These are phyloP conservation scores for Rhododendron ferrugineum DNA, from an alignment of 148 eudicot genomes.

Conservation along the genomic window DNA sequence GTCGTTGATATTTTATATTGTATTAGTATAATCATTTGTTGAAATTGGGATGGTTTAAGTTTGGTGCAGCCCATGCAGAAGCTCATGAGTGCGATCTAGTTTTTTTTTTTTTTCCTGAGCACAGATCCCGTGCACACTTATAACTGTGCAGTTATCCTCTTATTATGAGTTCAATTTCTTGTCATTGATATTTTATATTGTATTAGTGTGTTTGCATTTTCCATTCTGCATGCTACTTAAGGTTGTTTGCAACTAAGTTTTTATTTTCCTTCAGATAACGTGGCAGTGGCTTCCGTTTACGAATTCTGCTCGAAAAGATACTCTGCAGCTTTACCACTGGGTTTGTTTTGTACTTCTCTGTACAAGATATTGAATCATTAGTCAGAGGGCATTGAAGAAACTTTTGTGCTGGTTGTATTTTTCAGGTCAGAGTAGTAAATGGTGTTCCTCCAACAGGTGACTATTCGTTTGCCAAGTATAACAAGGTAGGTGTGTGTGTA, in stretches of 20 bases:
- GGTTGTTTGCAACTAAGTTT: not conserved
- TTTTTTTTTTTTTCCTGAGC: not conserved
- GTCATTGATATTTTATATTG: not conserved
- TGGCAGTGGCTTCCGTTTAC: slow-evolving; percentile 97
- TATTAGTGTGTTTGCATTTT: not conserved
- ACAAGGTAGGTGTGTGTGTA: slow-evolving; percentile 53
- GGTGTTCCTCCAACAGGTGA: slow-evolving; percentile 92
- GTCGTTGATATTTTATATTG: not conserved
- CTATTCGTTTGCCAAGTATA: slow-evolving; percentile 90
- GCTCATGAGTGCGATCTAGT: not conserved
- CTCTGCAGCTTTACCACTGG: slow-evolving; percentile 10
- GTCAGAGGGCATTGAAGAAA: not conserved
- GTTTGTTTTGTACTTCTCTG: not conserved
- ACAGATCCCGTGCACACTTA: not conserved
- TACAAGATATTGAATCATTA: not conserved
- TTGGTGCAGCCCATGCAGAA: not conserved
- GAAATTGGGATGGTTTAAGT: not conserved
- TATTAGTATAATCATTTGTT: not conserved
- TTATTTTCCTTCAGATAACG: slow-evolving; percentile 47
- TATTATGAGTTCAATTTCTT: not conserved
- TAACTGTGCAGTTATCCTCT: not conserved
- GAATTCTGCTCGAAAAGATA: slow-evolving; percentile 37
- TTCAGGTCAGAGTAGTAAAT: slow-evolving; percentile 89
- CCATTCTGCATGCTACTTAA: not conserved
- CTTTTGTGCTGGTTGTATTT: not conserved